Conservation (phyloP, 352 stramenopile genomes). For the Ochromonadaceae sp. region DNA sequence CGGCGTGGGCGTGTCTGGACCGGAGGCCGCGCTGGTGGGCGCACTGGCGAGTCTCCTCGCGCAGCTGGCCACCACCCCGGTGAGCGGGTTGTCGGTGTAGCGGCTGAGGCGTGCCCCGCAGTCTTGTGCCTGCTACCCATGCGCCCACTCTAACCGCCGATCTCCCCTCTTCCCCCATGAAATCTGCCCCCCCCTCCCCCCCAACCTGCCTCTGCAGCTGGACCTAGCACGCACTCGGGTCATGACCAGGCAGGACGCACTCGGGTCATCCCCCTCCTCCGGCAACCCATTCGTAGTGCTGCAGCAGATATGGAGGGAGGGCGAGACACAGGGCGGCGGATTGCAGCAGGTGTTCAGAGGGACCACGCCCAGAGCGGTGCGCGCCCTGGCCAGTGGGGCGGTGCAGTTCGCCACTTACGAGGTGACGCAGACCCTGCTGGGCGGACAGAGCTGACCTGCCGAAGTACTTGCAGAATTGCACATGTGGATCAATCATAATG, state of each 20-base stretch:
- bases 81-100: too few species aligned
- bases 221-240: neutral
- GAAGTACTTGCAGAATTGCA: too few species aligned
- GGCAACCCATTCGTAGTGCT: too few species aligned
- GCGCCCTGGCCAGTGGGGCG: neutral
- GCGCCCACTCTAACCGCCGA: too few species aligned
- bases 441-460: too few species aligned
- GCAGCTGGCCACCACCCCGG: neutral
- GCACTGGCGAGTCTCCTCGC: neutral
- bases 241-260: neutral
- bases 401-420: conserved; percentile 3
- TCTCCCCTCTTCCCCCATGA: too few species aligned
- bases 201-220: neutral
- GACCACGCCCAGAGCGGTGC: neutral
- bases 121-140: too few species aligned
- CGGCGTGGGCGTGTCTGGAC: neutral
- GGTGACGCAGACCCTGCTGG: neutral
- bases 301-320: neutral
- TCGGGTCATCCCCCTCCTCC: too few species aligned
- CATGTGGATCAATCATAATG: too few species aligned
- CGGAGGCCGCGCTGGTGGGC: neutral
- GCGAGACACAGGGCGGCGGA: neutral
- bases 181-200: too few species aligned
- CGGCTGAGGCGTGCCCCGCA: too few species aligned
- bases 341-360: neutral